A percentile compares a stretch with the other conserved stretches of the same genome.
Evolutionary conservation across 2,329 filamentous ascomycete genomes (phyloP).

Genomic region (Claviceps digitariae): DNA sequence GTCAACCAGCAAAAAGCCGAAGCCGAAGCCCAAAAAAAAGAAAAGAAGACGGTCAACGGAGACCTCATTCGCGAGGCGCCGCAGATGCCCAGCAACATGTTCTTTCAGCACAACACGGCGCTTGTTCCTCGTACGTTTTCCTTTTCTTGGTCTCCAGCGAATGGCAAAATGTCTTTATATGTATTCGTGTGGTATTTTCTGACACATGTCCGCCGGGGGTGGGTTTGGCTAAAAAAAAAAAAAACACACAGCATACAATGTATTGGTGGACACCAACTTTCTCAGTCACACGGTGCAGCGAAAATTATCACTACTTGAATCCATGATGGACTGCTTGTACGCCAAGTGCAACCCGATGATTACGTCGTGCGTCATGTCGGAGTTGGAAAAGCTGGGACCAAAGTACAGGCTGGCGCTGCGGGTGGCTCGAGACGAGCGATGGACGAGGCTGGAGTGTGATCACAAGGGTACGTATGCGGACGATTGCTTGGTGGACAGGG

Average conservation of each 20-base stretch:
- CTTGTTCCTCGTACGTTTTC: conserved; percentile 45
- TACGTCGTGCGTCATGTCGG: conserved; percentile 63
- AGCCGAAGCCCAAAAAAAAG: conserved; percentile 41
- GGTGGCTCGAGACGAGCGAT: conserved; percentile 81
- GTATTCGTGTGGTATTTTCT: no score
- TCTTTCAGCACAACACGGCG: conserved; percentile 80
- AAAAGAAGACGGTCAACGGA: conserved; percentile 39
- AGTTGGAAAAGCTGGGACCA: conserved; percentile 76
- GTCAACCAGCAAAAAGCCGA: conserved; percentile 62
- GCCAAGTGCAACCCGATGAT: conserved; percentile 85
- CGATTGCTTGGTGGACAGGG: conserved; percentile 68
- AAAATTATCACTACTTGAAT: conserved; percentile 76
- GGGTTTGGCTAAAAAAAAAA: no score
- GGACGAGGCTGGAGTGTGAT: conserved; percentile 73
- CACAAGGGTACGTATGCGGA: conserved; percentile 77
- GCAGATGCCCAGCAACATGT: conserved; percentile 70
- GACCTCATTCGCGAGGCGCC: conserved; percentile 66
- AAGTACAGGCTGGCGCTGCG: conserved; percentile 79
- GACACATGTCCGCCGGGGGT: no score
- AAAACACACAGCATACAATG: conserved; percentile 20
- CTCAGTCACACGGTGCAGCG: conserved; percentile 80
- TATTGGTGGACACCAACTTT: conserved; percentile 83
- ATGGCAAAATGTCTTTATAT: no score
- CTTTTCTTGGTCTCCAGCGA: no score
- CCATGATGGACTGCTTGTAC: conserved; percentile 88